Evolutionary conservation across 441 rosid genomes (phyloP).

Genomic region (Breynia disticha): DNA sequence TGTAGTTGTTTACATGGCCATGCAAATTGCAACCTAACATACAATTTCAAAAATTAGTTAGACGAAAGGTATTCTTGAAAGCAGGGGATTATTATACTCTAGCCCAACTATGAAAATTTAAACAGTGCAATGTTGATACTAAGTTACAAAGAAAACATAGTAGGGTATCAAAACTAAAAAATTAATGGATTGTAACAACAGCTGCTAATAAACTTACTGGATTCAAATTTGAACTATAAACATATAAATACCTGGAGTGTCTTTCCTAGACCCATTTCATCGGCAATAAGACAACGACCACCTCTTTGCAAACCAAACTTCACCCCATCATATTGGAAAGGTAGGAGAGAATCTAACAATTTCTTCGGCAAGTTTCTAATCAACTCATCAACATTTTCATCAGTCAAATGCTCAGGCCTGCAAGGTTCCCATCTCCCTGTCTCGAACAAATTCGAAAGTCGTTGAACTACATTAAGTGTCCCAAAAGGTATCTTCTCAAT

Average conservation of each 20-base stretch:
- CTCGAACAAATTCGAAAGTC: conserved; percentile 43
- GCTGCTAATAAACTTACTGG: too few relatives aligned
- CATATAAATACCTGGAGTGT: conserved; percentile 61
- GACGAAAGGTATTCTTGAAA: background rate
- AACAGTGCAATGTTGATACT: too few relatives aligned
- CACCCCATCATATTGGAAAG: conserved; percentile 83
- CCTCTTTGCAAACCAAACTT: conserved; percentile 76
- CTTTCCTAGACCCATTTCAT: conserved; percentile 99
- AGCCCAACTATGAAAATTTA: too few relatives aligned
- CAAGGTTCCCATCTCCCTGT: conserved; percentile 66
- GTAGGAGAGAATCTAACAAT: conserved; percentile 52
- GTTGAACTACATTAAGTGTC: conserved; percentile 63
- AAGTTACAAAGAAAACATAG: too few relatives aligned
- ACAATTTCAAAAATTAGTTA: conserved; percentile 4
- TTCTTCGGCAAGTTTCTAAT: conserved; percentile 51
- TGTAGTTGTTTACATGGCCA: conserved; percentile 1
- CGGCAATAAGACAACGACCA: conserved; percentile 91
- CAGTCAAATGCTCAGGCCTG: conserved; percentile 67
- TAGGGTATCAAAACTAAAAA: too few relatives aligned
- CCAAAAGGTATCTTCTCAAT: conserved; percentile 71
- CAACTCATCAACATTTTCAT: conserved; percentile 54
- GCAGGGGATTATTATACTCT: too few relatives aligned
- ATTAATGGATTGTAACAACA: too few relatives aligned
- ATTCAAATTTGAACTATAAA: background rate
- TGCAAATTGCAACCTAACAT: conserved; percentile 12